Percentiles rank a stretch among this genome's conserved stretches.
Evolutionary conservation across 202 grass and related monocot genomes (phyloP).

Genomic region (Zizania palustris): DNA sequence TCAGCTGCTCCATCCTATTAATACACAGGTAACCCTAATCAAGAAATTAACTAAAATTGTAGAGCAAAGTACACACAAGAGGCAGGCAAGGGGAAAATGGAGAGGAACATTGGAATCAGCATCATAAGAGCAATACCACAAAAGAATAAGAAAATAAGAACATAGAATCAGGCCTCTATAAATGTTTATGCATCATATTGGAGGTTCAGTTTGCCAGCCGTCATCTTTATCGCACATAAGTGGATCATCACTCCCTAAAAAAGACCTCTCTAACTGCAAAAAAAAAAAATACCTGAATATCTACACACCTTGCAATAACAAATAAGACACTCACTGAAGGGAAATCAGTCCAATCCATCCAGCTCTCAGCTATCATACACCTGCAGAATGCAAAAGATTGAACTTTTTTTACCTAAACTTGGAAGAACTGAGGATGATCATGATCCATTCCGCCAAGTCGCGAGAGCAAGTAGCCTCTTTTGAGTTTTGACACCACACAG

Average conservation of each 20-base stretch:
- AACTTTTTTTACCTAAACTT: slow-evolving; percentile 43
- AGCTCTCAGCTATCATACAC: slow-evolving; percentile 65
- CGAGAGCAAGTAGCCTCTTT: slow-evolving; percentile 49
- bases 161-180: slow-evolving; percentile 19
- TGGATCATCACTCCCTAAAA: slow-evolving; percentile 30
- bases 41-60: slow-evolving; percentile 19
- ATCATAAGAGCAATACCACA: slow-evolving; percentile 22
- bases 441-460: slow-evolving; percentile 37
- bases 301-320: slow-evolving; percentile 83
- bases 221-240: slow-evolving; percentile 39
- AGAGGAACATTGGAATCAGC: not conserved
- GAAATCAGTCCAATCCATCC: slow-evolving; percentile 39
- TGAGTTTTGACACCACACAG: slow-evolving; percentile 46
- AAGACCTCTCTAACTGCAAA: slow-evolving; percentile 53
- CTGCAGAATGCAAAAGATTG: slow-evolving; percentile 47
- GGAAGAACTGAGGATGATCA: slow-evolving; percentile 43
- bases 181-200: slow-evolving; percentile 36
- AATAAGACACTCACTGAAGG: slow-evolving; percentile 53
- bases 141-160: slow-evolving; percentile 13
- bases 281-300: slow-evolving; percentile 78
- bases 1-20: slow-evolving; percentile 3
- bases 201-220: slow-evolving; percentile 34
- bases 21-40: not conserved
- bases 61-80: slow-evolving; percentile 1
- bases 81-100: not conserved